Conservation (phyloP, 805 yeast genomes). For the Jamesozyma jinghongensis region DNA sequence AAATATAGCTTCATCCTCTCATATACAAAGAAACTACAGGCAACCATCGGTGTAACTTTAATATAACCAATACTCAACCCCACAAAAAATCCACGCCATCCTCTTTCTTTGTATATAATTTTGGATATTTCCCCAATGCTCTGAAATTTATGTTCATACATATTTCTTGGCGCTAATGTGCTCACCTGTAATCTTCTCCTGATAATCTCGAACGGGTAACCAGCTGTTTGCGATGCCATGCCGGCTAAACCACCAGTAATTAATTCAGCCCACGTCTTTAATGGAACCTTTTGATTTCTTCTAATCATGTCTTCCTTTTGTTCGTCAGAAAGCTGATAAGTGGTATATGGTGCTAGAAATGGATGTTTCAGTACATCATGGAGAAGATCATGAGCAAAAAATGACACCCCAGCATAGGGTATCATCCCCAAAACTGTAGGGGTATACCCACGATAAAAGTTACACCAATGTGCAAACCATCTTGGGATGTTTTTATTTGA, state of each 20-base stretch:
- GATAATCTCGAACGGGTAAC: constrained; percentile 92
- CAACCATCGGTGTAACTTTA: constrained; percentile 94
- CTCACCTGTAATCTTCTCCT: constrained; percentile 95
- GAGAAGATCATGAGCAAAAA: constrained; percentile 82
- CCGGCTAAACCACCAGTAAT: constrained; percentile 96
- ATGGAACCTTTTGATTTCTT: constrained; percentile 44
- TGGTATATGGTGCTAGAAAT: constrained; percentile 45
- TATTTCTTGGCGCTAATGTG: constrained; percentile 57
- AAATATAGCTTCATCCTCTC: constrained; percentile 70
- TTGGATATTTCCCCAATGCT: constrained; percentile 33
- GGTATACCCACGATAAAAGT: constrained; percentile 88
- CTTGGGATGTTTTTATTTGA: constrained; percentile 30
- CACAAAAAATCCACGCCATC: constrained; percentile 81
- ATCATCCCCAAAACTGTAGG: constrained; percentile 94
- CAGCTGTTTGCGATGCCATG: constrained; percentile 88
- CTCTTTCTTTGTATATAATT: constrained; percentile 61
- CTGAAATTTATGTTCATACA: constrained; percentile 31
- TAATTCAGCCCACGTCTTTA: constrained; percentile 86
- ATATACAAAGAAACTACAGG: constrained; percentile 90
- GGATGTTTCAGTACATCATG: constrained; percentile 79
- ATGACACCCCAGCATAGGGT: constrained; percentile 97
- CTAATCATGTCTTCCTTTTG: constrained; percentile 12
- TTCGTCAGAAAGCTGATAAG: constrained; percentile 19
- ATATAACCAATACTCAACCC: constrained; percentile 93
- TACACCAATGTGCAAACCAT: constrained; percentile 36